A percentile compares a stretch with the other conserved stretches of the same genome.
Evolutionary conservation across 768 basidiomycete species (phyloP).

Genomic region (Tulasnella sp.): DNA sequence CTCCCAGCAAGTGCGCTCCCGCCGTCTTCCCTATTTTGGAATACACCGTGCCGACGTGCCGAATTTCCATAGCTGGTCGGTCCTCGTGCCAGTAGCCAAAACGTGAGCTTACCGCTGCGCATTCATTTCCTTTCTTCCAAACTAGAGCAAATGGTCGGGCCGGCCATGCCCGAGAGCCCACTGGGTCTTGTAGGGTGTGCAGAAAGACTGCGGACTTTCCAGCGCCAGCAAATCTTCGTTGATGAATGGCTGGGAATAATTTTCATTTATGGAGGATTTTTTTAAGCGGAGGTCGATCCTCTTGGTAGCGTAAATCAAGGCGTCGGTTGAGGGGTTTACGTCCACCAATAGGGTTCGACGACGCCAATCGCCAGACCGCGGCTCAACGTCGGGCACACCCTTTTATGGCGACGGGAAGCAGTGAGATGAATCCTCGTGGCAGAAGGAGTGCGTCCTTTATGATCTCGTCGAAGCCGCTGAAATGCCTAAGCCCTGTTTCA

Average conservation of each 20-base stretch:
- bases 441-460: background rate
- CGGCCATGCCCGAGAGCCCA: background rate
- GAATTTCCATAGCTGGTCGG: background rate
- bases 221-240: background rate
- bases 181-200: background rate
- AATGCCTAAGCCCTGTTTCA: background rate
- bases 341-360: constrained; percentile 2
- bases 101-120: background rate
- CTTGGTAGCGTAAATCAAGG: background rate
- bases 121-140: background rate
- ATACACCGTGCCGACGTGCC: background rate
- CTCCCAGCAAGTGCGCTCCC: background rate
- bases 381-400: background rate
- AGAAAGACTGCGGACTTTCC: background rate
- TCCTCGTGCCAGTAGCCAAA: background rate
- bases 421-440: background rate
- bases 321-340: background rate
- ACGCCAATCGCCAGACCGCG: background rate
- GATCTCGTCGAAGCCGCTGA: background rate
- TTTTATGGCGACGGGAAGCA: background rate
- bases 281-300: background rate
- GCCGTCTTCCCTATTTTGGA: background rate
- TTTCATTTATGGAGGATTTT: background rate
- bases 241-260: background rate
- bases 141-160: background rate